phyloP scores from a whole-genome alignment of 2,329 filamentous ascomycete species.

The Pestalotiopsis sp. region DNA sequence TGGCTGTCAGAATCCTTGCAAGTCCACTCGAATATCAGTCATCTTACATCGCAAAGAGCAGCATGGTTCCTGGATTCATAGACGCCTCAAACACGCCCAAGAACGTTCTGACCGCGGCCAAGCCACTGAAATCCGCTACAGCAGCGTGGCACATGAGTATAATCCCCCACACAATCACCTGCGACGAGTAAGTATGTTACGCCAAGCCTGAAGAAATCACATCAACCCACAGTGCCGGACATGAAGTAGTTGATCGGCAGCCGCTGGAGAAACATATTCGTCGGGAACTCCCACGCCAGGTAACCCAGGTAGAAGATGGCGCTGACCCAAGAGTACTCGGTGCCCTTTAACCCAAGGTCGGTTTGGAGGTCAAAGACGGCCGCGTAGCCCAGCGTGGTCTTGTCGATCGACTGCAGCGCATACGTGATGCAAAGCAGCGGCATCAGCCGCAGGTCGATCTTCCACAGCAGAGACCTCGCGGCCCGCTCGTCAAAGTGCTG shows the following conservation, averaged over 20 bases:
- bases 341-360: conserved; percentile 58
- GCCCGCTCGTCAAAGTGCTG: background rate
- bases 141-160: conserved; percentile 15
- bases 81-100: conserved; percentile 30
- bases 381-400: conserved; percentile 64
- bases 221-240: conserved; percentile 10
- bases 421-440: conserved; percentile 17
- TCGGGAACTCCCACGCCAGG: conserved; percentile 28
- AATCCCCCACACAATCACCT: conserved; percentile 16
- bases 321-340: conserved; percentile 59
- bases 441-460: conserved; percentile 18
- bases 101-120: conserved; percentile 31
- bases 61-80: conserved; percentile 37
- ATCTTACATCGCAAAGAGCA: conserved; percentile 36
- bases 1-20: background rate
- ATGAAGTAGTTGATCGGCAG: conserved; percentile 29
- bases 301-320: conserved; percentile 58
- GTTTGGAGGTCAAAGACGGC: conserved; percentile 66
- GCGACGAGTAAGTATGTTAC: background rate
- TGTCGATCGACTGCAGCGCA: conserved; percentile 25
- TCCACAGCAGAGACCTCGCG: conserved; percentile 11
- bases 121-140: conserved; percentile 24
- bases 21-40: background rate
- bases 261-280: conserved; percentile 34
- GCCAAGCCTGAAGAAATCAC: background rate